These are phyloP conservation scores for Axilococcus clingmanii DNA, from an alignment of 139 green algal species.

Conservation along the genomic window DNA sequence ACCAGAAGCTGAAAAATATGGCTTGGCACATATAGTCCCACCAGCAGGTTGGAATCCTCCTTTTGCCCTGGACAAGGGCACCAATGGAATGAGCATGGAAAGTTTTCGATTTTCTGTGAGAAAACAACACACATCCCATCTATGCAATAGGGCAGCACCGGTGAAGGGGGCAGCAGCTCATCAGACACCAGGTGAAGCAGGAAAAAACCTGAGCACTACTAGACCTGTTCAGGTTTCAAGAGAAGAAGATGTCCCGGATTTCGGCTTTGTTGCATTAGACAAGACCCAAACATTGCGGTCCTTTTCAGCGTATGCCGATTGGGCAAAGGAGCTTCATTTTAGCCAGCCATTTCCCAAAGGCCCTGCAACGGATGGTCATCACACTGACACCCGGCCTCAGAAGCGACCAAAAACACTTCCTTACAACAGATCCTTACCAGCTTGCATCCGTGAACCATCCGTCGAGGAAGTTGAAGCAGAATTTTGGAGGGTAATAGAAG, in stretches of 20 bases:
- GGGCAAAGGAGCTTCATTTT: conserved; percentile 60
- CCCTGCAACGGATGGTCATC: background rate
- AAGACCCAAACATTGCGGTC: conserved; percentile 51
- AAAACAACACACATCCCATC: conserved; percentile 38
- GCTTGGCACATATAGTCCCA: conserved; percentile 82
- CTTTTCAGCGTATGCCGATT: conserved; percentile 60
- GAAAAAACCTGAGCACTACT: background rate
- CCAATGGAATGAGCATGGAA: conserved; percentile 38
- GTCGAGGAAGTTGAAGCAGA: conserved; percentile 61
- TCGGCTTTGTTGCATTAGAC: conserved; percentile 31
- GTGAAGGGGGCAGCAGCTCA: background rate
- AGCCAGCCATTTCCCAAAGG: conserved; percentile 9
- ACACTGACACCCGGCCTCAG: background rate
- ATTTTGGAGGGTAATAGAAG: conserved; percentile 74
- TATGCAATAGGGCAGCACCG: conserved; percentile 29
- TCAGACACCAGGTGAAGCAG: background rate
- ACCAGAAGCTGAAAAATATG: conserved; percentile 46
- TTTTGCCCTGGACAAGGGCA: conserved; percentile 45
- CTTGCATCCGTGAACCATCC: conserved; percentile 32
- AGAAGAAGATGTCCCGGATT: conserved; percentile 3
- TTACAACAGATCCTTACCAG: conserved; percentile 1
- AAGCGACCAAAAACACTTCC: conserved; percentile 6
- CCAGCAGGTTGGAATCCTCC: conserved; percentile 43
- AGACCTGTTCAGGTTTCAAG: background rate
- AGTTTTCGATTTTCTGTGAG: conserved; percentile 48